A percentile compares a stretch with the other conserved stretches of the same genome.
Conservation (phyloP, 1,139 yeast species). For the Geotrichum fermentans region DNA sequence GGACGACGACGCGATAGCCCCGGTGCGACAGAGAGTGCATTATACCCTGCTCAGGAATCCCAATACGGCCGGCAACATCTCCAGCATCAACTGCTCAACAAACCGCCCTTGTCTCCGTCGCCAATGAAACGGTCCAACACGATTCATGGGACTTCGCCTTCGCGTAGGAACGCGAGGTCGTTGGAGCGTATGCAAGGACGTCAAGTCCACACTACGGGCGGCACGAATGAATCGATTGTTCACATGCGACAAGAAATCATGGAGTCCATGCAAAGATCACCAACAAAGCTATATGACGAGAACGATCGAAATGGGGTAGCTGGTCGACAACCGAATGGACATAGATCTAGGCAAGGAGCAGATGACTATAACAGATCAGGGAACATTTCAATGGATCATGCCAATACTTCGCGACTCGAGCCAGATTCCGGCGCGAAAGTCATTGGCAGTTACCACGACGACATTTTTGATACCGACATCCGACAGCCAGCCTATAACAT, state of each 20-base stretch:
- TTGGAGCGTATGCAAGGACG: neutral
- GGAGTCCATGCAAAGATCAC: constrained; percentile 17
- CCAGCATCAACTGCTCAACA: neutral
- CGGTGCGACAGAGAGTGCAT: no score
- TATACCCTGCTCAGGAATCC: no score
- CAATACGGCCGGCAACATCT: neutral
- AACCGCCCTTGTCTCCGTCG: neutral
- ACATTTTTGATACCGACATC: constrained; percentile 1
- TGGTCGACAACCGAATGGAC: neutral
- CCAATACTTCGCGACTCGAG: neutral
- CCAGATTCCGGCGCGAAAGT: constrained; percentile 3
- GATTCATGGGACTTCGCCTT: constrained; percentile 2
- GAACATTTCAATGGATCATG: neutral
- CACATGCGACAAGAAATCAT: constrained; percentile 17
- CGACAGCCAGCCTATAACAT: neutral
- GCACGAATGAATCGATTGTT: constrained; percentile 8
- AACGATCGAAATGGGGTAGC: neutral
- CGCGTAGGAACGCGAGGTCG: neutral
- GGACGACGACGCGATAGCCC: no score
- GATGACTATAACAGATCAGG: no score
- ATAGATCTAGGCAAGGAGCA: no score
- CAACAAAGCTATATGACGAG: constrained; percentile 15
- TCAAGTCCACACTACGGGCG: neutral
- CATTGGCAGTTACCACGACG: constrained; percentile 6
- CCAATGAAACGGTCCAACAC: constrained; percentile 7